Evolutionary conservation across 768 basidiomycete genomes (phyloP).

Genomic region (Boletus rufocinnamomeus): DNA sequence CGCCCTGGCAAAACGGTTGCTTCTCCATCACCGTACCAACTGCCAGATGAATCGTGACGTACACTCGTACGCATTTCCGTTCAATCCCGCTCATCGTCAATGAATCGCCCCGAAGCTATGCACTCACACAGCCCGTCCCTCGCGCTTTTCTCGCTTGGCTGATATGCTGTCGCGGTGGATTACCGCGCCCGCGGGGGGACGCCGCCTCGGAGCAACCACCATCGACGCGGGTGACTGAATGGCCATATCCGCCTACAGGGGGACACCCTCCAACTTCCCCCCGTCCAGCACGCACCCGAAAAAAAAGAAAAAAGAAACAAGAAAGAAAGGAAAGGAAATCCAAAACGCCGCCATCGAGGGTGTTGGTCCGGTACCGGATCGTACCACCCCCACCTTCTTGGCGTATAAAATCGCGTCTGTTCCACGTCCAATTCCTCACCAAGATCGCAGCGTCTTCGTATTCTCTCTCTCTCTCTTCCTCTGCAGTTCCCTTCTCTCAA

Average conservation of each 20-base stretch:
- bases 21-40: slow-evolving; percentile 18
- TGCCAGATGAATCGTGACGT: slow-evolving; percentile 23
- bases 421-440: neutral
- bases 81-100: neutral
- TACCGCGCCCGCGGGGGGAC: neutral
- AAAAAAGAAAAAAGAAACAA: slow-evolving; percentile 16
- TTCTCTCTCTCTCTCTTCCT: neutral
- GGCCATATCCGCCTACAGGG: slow-evolving; percentile 14
- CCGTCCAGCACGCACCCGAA: slow-evolving; percentile 9
- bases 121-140: neutral
- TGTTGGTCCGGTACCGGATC: neutral
- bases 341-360: slow-evolving; percentile 19
- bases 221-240: slow-evolving; percentile 3
- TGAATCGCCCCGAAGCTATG: slow-evolving; percentile 1
- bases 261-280: neutral
- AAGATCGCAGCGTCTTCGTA: neutral
- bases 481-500: neutral
- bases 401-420: slow-evolving; percentile 17
- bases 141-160: slow-evolving; percentile 9
- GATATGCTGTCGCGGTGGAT: slow-evolving; percentile 8
- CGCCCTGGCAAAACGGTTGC: neutral
- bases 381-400: slow-evolving; percentile 4
- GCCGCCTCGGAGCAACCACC: neutral
- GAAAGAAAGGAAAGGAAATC: slow-evolving; percentile 2
- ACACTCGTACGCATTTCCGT: slow-evolving; percentile 13